Conservation (phyloP, 108 stramenopile species). For the Phaeodactylum tricornutum region DNA sequence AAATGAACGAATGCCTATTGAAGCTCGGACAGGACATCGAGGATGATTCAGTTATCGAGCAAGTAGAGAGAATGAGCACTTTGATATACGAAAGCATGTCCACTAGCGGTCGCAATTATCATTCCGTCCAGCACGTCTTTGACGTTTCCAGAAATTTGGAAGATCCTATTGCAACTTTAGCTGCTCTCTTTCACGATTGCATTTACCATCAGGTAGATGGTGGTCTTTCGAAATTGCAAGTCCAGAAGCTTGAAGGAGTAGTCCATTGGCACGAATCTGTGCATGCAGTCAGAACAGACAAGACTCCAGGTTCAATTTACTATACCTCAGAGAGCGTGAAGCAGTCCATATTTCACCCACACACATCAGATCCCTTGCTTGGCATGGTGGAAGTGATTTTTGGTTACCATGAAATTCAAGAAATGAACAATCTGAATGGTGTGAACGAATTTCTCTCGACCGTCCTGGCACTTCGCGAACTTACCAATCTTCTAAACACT, state of each 20-base stretch:
- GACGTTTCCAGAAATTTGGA: conserved; percentile 23
- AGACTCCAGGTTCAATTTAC: neutral
- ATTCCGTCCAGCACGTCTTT: conserved; percentile 50
- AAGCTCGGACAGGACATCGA: conserved; percentile 11
- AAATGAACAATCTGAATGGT: conserved; percentile 20
- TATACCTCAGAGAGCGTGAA: neutral
- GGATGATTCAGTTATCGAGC: neutral
- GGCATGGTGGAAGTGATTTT: conserved; percentile 29
- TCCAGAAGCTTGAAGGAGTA: conserved; percentile 17
- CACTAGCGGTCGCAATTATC: conserved; percentile 28
- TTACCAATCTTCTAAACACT: conserved; percentile 10
- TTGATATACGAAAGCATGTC: conserved; percentile 52
- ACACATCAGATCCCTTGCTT: conserved; percentile 12
- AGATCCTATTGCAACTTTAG: conserved; percentile 32
- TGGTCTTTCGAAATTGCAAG: conserved; percentile 22
- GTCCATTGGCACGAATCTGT: too few relatives aligned
- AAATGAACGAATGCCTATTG: conserved; percentile 19
- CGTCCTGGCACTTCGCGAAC: conserved; percentile 25
- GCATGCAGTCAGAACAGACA: too few relatives aligned
- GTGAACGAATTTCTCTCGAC: conserved; percentile 50
- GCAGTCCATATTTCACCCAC: neutral
- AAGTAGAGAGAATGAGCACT: conserved; percentile 29
- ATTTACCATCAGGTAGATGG: conserved; percentile 48
- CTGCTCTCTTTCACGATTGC: conserved; percentile 48
- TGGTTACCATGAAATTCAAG: conserved; percentile 23